Percentiles rank a stretch among this genome's conserved stretches.
Conservation (phyloP, 108 stramenopile genomes). For the Fragilariopsis cylindrus region DNA sequence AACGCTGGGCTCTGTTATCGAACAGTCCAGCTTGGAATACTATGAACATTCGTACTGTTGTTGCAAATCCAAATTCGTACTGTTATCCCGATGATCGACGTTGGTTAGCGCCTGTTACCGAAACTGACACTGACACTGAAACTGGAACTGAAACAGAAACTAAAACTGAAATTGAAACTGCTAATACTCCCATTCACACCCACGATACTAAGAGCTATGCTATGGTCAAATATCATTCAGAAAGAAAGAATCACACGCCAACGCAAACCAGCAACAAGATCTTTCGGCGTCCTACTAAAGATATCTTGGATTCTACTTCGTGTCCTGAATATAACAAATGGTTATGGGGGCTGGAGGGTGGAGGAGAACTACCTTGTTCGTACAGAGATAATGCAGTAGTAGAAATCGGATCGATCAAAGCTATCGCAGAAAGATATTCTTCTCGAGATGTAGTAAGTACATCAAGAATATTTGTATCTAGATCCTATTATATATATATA, state of each 20-base stretch:
- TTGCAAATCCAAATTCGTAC: slow-evolving; percentile 82
- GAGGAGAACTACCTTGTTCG: slow-evolving; percentile 47
- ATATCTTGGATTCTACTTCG: slow-evolving; percentile 3
- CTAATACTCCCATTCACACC: too few relatives aligned
- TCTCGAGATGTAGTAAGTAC: slow-evolving; percentile 39
- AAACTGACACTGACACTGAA: too few relatives aligned
- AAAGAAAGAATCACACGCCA: neutral
- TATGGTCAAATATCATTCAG: too few relatives aligned
- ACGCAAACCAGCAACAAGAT: neutral
- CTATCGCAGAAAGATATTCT: slow-evolving; percentile 50
- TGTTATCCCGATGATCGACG: slow-evolving; percentile 71
- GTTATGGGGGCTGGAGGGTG: slow-evolving; percentile 74
- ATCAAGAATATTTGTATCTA: neutral
- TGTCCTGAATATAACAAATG: slow-evolving; percentile 74
- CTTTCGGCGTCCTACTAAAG: slow-evolving; percentile 22
- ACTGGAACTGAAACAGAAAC: neutral
- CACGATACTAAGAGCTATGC: too few relatives aligned
- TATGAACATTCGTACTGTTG: slow-evolving; percentile 51
- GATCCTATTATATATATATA: too few relatives aligned
- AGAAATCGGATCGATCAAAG: slow-evolving; percentile 23
- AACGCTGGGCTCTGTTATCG: slow-evolving; percentile 83
- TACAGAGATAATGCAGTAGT: slow-evolving; percentile 51
- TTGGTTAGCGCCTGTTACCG: slow-evolving; percentile 10
- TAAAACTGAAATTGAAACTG: too few relatives aligned
- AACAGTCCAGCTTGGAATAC: slow-evolving; percentile 35